Evolutionary conservation across 768 basidiomycete species (phyloP), one percentile per base, ranked within the genome.

Genomic region (Macrolepiota dolichaula): DNA sequence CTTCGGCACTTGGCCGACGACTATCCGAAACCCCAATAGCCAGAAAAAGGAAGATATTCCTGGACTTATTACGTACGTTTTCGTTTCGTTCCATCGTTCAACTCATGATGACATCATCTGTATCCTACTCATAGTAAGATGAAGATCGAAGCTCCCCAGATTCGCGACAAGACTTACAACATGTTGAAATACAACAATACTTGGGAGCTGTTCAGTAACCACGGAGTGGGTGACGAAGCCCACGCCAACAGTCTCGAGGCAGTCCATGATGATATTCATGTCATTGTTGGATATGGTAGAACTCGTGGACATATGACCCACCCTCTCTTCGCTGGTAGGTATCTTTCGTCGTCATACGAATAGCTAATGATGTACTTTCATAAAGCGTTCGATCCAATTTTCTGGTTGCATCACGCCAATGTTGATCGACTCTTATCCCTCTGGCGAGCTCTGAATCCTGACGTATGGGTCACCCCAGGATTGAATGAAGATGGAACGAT

Each of bases 341-440:
- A 3, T 44, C 40, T 27, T 35, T 22, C 25, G 12, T 38, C 6
- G 24, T 0, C 32, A 32, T 3, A 19, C 40, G 10, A 36, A 50
- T 2, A 4, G 25, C 13, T 13, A 7, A 40, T 42, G 9, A 44
- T 62, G 37, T 24, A 49, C 10, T 9, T 24, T 49, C 22, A n/a
- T 44, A 19, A 44, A 76, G 79, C 69, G 1, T 79, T 79, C 56
- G 81, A 81, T 63, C 78, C 79, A 0, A 74, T 79, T 54, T 81
- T 82, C 70, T 81, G 70, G 66, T 59, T 81, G 56, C 81, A 81
- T 60, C 81, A 82, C 60, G 57, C 66, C 53, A 78, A 82, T 42
- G 78, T 81, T n/a, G 81, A 82, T 62, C 78, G 80, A 24, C 25
- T 80, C 58, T 68, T 81, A 32, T 68, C 79, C 4, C 67, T 82